Base-by-base conservation (phyloP, 2,329 filamentous ascomycete species). In the Phyllosticta paracitricarpa region DNA sequence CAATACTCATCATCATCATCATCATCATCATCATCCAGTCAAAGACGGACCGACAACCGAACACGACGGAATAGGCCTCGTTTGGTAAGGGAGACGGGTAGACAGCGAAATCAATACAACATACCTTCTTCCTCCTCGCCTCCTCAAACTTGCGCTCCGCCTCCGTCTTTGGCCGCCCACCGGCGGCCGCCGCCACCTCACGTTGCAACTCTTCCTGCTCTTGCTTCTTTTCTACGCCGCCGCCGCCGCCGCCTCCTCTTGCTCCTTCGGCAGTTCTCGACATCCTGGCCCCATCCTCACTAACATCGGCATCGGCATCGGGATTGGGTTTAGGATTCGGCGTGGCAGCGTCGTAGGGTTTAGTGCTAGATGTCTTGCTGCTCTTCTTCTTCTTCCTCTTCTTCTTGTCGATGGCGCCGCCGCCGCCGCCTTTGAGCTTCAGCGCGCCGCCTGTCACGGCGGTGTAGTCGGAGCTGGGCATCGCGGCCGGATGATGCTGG, bases 71-170 rank as follows among this genome's bases (percentile, higher is more conserved):
- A n/a, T n/a, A n/a, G n/a, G n/a, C n/a, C n/a, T n/a, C n/a, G n/a
- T n/a, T n/a, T n/a, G n/a, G n/a, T n/a, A n/a, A n/a, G n/a, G n/a
- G n/a, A n/a, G n/a, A n/a, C n/a, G n/a, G n/a, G n/a, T n/a, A n/a
- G n/a, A n/a, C n/a, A n/a, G n/a, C n/a, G n/a, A n/a, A n/a, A n/a
- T n/a, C n/a, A n/a, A n/a, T n/a, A n/a, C n/a, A n/a, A 81, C 86
- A 64, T 81, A 90, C 89, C 79, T 90, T 84, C 77, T 91, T 94
- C 73, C 85, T 82, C 73, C 88, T 84, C 68, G 84, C 82, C 76
- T 97, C 93, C 66, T 95, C 90, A 69, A 94, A 84, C 54, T 86
- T 82, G 66, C 82, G 80, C 77, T 99, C 91, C 1, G 92, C 85
- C 65, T 95, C 91, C 0, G 93, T 97, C 80, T 96, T 96, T 63